Conservation (phyloP, 352 stramenopile species). For the Globisporangium recalcitrans region DNA sequence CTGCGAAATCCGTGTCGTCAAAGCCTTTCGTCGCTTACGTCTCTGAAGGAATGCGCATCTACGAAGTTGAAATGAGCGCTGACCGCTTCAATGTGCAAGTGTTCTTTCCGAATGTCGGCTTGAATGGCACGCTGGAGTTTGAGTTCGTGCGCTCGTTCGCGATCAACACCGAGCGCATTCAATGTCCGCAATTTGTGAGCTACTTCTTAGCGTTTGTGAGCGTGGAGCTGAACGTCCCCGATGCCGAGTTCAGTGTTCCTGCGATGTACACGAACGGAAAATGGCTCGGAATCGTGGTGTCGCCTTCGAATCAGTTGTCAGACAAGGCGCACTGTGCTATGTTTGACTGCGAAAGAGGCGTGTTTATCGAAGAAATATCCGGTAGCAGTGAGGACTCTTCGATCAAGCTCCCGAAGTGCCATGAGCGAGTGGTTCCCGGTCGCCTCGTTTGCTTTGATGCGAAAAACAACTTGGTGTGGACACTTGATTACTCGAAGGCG, state of each 20-base stretch:
- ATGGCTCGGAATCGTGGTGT: constrained; percentile 26
- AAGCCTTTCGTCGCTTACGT: constrained; percentile 36
- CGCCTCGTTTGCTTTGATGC: constrained; percentile 44
- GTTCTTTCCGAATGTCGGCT: constrained; percentile 21
- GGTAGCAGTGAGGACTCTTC: neutral
- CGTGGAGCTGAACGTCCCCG: constrained; percentile 21
- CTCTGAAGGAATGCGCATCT: constrained; percentile 50
- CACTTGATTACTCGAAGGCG: constrained; percentile 28
- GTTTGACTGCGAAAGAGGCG: constrained; percentile 42
- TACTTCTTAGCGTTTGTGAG: constrained; percentile 36
- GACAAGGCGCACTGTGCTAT: constrained; percentile 34
- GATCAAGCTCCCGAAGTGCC: constrained; percentile 16
- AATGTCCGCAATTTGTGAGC: constrained; percentile 30
- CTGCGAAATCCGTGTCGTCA: constrained; percentile 4
- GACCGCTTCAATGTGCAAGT: constrained; percentile 35
- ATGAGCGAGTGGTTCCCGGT: constrained; percentile 22
- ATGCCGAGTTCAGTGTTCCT: constrained; percentile 20
- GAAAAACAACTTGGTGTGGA: constrained; percentile 43
- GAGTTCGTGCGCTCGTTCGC: constrained; percentile 25
- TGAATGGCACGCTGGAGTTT: constrained; percentile 14
- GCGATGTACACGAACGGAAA: constrained; percentile 40
- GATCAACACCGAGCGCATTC: constrained; percentile 33
- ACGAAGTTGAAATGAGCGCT: constrained; percentile 40
- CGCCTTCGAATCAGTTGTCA: constrained; percentile 11
- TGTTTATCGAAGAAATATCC: constrained; percentile 3